Conservation (phyloP, 1,284 basidiomycete genomes). For the Puccinia novopanici region DNA sequence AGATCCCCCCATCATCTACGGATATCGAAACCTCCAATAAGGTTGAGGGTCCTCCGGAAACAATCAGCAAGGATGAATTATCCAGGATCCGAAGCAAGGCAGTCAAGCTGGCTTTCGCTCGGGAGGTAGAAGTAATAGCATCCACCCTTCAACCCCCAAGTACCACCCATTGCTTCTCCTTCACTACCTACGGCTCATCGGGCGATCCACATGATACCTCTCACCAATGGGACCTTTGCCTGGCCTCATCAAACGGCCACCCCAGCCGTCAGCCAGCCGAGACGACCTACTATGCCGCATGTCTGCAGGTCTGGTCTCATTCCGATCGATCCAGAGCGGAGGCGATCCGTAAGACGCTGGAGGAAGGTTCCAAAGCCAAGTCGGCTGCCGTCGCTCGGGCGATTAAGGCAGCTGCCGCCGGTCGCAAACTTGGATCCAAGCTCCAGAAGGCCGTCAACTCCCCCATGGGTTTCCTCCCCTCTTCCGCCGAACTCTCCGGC, state of each 20-base stretch:
- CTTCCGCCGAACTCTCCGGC: constrained; percentile 55
- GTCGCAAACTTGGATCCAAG: constrained; percentile 44
- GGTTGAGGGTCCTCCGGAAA: neutral
- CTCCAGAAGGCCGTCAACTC: constrained; percentile 48
- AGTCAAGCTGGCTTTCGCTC: constrained; percentile 81
- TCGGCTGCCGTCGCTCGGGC: constrained; percentile 52
- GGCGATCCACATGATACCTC: neutral
- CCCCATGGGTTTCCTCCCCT: constrained; percentile 50
- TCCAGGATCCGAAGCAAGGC: constrained; percentile 85
- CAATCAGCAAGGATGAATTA: constrained; percentile 63
- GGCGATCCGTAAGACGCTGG: constrained; percentile 53
- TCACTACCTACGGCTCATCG: constrained; percentile 60
- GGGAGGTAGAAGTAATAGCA: constrained; percentile 90
- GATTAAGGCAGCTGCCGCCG: constrained; percentile 54
- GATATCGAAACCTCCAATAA: constrained; percentile 53
- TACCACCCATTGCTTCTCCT: constrained; percentile 89
- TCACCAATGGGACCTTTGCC: constrained; percentile 27
- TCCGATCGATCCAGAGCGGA: constrained; percentile 78
- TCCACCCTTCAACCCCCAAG: constrained; percentile 85
- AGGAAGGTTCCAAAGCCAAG: constrained; percentile 48
- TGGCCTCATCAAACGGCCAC: constrained; percentile 17
- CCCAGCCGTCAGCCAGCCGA: too few relatives aligned
- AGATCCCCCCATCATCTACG: constrained; percentile 48
- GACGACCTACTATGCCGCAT: constrained; percentile 79
- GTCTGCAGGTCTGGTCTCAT: constrained; percentile 88